phyloP scores from a whole-genome alignment of 1,284 basidiomycete species.

The Leccinum pseudoinsigne region DNA sequence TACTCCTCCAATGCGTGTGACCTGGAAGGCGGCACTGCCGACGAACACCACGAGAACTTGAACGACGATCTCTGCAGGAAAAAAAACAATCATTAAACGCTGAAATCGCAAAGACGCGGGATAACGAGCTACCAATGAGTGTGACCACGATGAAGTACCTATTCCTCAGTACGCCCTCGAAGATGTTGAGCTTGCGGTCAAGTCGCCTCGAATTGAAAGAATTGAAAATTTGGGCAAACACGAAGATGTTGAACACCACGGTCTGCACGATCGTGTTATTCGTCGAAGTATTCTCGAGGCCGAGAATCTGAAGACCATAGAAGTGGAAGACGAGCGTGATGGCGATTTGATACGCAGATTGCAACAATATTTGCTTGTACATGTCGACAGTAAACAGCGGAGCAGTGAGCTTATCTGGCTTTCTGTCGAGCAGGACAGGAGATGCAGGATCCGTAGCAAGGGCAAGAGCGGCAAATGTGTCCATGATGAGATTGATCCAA shows the following conservation, averaged over 20 bases:
- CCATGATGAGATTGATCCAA: too few species aligned
- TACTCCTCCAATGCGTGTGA: conserved; percentile 73
- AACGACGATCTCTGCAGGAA: conserved; percentile 70
- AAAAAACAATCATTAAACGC: conserved; percentile 1
- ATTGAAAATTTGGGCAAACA: conserved; percentile 96
- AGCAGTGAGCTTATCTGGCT: too few species aligned
- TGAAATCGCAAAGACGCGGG: not conserved
- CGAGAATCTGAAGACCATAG: conserved; percentile 72
- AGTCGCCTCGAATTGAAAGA: conserved; percentile 91
- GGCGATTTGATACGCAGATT: conserved; percentile 86
- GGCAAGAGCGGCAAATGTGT: not conserved
- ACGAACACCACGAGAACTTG: conserved; percentile 92
- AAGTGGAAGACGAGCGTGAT: conserved; percentile 93
- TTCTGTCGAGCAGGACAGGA: too few species aligned
- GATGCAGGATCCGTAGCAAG: too few species aligned
- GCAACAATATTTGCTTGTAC: conserved; percentile 47
- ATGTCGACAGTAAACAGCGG: not conserved
- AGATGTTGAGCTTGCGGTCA: conserved; percentile 88
- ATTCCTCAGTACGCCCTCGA: conserved; percentile 82
- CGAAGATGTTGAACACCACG: conserved; percentile 95
- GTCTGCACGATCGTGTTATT: conserved; percentile 70
- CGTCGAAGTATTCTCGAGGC: conserved; percentile 45
- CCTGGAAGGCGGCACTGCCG: conserved; percentile 91
- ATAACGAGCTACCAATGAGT: conserved; percentile 59
- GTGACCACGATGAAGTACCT: conserved; percentile 90